A percentile compares a stretch with the other conserved stretches of the same genome.
phyloP scores from a whole-genome alignment of 169 alveolate species.

The Plasmodium yoelii region DNA sequence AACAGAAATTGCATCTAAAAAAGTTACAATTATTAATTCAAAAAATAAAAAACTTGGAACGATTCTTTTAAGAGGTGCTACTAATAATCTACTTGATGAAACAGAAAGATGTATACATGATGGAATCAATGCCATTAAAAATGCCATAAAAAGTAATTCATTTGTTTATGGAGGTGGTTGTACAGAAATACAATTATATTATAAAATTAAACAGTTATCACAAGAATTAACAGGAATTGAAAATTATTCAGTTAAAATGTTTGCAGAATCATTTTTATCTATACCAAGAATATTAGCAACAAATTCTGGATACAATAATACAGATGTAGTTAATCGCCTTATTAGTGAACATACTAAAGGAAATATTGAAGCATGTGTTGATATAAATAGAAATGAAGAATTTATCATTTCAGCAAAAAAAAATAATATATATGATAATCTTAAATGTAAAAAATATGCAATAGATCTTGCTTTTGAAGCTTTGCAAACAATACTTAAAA shows the following conservation, averaged over 20 bases:
- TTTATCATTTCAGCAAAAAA: slow-evolving; percentile 77
- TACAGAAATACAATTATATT: slow-evolving; percentile 93
- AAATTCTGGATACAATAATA: slow-evolving; percentile 95
- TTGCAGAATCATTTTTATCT: slow-evolving; percentile 97
- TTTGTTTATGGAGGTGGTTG: slow-evolving; percentile 98
- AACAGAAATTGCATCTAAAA: slow-evolving; percentile 95
- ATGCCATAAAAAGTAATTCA: slow-evolving; percentile 90
- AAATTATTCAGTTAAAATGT: slow-evolving; percentile 97
- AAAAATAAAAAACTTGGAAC: slow-evolving; percentile 90
- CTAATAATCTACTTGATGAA: slow-evolving; percentile 97
- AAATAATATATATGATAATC: slow-evolving; percentile 91
- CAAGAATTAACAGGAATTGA: slow-evolving; percentile 92
- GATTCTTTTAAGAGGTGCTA: slow-evolving; percentile 97
- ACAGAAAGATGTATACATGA: slow-evolving; percentile 98
- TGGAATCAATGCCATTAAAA: slow-evolving; percentile 84
- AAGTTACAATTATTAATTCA: slow-evolving; percentile 86
- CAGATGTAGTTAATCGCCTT: slow-evolving; percentile 87
- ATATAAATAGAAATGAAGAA: slow-evolving; percentile 68
- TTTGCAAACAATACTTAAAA: slow-evolving; percentile 96
- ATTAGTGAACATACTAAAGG: slow-evolving; percentile 88
- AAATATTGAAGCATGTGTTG: slow-evolving; percentile 82
- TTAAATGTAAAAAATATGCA: slow-evolving; percentile 96
- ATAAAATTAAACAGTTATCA: slow-evolving; percentile 89
- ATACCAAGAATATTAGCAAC: slow-evolving; percentile 98
- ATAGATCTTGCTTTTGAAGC: slow-evolving; percentile 97